Evolutionary conservation across 2,329 filamentous ascomycete genomes (phyloP).

Genomic region (Aureobasidium musti): DNA sequence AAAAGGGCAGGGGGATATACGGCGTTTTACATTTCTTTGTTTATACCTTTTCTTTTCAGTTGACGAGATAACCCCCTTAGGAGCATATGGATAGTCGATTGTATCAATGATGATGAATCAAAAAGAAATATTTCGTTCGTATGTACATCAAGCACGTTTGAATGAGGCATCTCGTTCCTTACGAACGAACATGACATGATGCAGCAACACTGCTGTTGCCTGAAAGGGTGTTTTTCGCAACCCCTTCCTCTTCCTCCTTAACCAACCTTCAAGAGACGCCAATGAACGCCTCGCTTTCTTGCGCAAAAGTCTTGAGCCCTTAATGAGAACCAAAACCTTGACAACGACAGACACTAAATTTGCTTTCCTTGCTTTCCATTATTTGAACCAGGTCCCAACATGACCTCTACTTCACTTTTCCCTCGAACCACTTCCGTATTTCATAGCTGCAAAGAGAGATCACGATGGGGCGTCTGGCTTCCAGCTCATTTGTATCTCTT

Average conservation of each 20-base stretch:
- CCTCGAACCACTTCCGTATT: background rate
- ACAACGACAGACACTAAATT: background rate
- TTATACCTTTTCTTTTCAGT: constrained; percentile 10
- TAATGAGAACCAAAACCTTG: background rate
- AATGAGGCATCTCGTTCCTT: background rate
- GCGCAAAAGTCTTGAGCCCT: background rate
- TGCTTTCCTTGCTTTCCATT: background rate
- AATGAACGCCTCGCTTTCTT: constrained; percentile 19
- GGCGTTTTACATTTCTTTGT: constrained; percentile 18
- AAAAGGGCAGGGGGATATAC: background rate
- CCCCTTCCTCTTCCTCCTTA: background rate
- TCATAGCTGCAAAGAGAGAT: constrained; percentile 27
- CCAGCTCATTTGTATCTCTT: constrained; percentile 44
- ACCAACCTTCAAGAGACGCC: constrained; percentile 16
- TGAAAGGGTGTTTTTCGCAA: background rate
- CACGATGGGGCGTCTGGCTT: constrained; percentile 24
- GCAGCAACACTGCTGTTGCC: background rate
- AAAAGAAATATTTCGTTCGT: constrained; percentile 1
- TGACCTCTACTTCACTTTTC: background rate
- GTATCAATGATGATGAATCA: constrained; percentile 20
- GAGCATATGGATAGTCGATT: constrained; percentile 4
- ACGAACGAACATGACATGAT: background rate
- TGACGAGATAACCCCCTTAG: background rate
- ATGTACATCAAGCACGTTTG: background rate
- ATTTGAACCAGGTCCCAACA: background rate